phyloP scores from a whole-genome alignment of 208 protist genomes.

The Leishmania lainsoni region DNA sequence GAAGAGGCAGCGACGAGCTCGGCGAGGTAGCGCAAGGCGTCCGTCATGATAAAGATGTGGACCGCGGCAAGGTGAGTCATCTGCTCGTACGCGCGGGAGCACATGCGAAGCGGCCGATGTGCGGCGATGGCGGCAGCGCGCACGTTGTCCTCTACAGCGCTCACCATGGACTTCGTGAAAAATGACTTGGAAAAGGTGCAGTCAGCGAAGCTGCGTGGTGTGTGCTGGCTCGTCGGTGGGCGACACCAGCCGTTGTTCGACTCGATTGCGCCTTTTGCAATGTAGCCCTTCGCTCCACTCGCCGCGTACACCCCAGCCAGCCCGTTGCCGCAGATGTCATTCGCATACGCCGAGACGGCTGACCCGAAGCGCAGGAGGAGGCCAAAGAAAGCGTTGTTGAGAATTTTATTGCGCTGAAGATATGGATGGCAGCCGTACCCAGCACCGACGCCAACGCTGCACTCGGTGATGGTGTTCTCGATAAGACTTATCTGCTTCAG shows the following conservation, averaged over 20 bases:
- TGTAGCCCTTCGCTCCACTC: slow-evolving; percentile 65
- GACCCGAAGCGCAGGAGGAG: slow-evolving; percentile 77
- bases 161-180: slow-evolving; percentile 9
- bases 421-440: slow-evolving; percentile 79
- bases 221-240: slow-evolving; percentile 34
- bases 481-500: slow-evolving; percentile 71
- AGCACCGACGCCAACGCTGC: slow-evolving; percentile 71
- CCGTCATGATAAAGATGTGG: slow-evolving; percentile 49
- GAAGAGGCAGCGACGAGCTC: slow-evolving; percentile 68
- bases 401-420: slow-evolving; percentile 65
- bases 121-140: not conserved
- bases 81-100: slow-evolving; percentile 49
- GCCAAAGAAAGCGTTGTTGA: slow-evolving; percentile 83
- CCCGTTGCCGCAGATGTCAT: slow-evolving; percentile 72
- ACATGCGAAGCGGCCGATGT: not conserved
- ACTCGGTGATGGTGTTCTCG: slow-evolving; percentile 74
- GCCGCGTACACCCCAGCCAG: slow-evolving; percentile 76
- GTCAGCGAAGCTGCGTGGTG: slow-evolving; percentile 51
- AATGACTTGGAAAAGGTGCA: slow-evolving; percentile 29
- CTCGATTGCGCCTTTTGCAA: slow-evolving; percentile 44
- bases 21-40: slow-evolving; percentile 50
- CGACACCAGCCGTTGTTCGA: slow-evolving; percentile 82
- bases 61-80: slow-evolving; percentile 45
- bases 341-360: slow-evolving; percentile 55
- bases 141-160: slow-evolving; percentile 9